Percentiles rank a stretch among this genome's conserved stretches.
Conservation (phyloP, 345 rosid genomes). For the Toxicodendron radicans region DNA sequence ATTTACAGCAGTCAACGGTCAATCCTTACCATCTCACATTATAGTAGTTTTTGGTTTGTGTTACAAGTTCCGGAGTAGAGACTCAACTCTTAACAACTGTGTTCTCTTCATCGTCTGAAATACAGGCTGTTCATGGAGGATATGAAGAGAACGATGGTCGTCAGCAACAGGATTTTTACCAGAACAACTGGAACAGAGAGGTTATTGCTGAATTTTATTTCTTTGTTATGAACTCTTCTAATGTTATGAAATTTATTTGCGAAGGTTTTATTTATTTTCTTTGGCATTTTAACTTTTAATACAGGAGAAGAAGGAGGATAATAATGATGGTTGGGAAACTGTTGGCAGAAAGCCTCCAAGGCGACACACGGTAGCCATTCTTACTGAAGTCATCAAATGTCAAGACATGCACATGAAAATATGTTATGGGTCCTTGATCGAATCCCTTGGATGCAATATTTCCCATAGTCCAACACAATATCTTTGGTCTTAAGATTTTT, state of each 20-base stretch:
- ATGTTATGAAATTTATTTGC: not conserved
- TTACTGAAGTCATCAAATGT: not conserved
- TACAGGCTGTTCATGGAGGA: constrained; percentile 32
- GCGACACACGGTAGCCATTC: constrained; percentile 54
- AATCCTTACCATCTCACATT: no score
- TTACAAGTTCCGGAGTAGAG: no score
- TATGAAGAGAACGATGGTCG: constrained; percentile 31
- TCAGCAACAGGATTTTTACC: constrained; percentile 21
- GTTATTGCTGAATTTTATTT: constrained; percentile 23
- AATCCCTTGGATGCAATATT: not conserved
- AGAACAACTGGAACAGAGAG: constrained; percentile 34
- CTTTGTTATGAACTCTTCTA: not conserved
- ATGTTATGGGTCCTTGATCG: not conserved
- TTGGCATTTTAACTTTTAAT: not conserved
- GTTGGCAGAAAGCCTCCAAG: constrained; percentile 62
- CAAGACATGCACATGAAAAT: not conserved
- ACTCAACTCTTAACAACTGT: not conserved
- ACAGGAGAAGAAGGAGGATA: constrained; percentile 41
- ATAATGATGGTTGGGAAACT: constrained; percentile 83
- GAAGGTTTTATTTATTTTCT: not conserved
- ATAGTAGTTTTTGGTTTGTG: no score
- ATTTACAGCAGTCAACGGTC: no score
- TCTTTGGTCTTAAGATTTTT: not conserved
- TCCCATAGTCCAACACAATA: not conserved
- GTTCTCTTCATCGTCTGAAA: constrained; percentile 5